Conservation (phyloP, 495 filamentous ascomycete species). For the Aspergillus conjunctus region DNA sequence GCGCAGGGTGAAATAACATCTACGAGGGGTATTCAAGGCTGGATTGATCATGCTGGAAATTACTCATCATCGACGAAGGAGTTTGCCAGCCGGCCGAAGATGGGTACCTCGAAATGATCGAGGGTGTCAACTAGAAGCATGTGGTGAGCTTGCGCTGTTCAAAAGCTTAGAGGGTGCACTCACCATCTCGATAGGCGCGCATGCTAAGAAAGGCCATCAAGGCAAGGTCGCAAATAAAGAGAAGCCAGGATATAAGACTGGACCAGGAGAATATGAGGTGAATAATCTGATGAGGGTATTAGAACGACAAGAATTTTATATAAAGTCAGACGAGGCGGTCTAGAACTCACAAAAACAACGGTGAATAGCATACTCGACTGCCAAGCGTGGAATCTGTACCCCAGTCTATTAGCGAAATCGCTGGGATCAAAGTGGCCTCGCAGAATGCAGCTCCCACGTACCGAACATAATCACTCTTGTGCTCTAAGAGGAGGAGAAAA, state of each 20-base stretch:
- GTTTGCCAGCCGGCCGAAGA: constrained; percentile 76
- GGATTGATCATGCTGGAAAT: constrained; percentile 50
- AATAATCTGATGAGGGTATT: constrained; percentile 48
- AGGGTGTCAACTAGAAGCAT: constrained; percentile 69
- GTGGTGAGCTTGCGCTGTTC: not conserved
- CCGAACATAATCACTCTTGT: constrained; percentile 96
- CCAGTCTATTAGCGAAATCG: constrained; percentile 14
- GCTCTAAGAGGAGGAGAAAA: constrained; percentile 79
- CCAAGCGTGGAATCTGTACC: constrained; percentile 87
- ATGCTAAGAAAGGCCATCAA: constrained; percentile 77
- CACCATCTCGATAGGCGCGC: constrained; percentile 83
- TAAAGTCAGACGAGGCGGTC: constrained; percentile 18
- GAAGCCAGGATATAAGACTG: constrained; percentile 76
- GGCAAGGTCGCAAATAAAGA: constrained; percentile 72
- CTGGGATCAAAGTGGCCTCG: not conserved
- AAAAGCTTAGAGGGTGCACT: constrained; percentile 17
- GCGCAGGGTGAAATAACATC: not conserved
- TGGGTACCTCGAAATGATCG: constrained; percentile 88
- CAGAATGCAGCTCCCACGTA: constrained; percentile 42
- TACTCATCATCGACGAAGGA: constrained; percentile 92
- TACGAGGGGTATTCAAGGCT: constrained; percentile 66
- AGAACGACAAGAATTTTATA: not conserved
- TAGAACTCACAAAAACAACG: constrained; percentile 67
- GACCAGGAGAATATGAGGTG: constrained; percentile 88
- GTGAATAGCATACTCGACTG: constrained; percentile 88